phyloP scores from a whole-genome alignment of 1,139 yeast species.

The Candida sp. region DNA sequence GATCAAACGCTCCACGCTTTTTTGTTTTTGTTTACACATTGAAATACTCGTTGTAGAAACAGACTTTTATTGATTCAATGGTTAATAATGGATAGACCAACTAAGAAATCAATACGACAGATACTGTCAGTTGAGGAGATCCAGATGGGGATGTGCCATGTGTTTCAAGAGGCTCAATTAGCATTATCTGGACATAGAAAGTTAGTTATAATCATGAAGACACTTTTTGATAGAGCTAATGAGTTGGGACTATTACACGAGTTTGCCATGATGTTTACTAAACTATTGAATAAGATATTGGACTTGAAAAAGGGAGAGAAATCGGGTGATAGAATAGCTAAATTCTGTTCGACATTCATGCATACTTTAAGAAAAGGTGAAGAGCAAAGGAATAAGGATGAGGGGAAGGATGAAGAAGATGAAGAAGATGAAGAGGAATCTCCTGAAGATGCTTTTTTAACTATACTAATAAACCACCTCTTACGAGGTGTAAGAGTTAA shows the following conservation, averaged over 20 bases:
- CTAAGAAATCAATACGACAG: conserved; percentile 17
- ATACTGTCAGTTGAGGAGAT: conserved; percentile 25
- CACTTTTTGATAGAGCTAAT: conserved; percentile 55
- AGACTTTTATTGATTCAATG: neutral
- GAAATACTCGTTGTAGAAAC: neutral
- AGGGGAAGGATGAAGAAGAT: conserved; percentile 8
- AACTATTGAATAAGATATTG: conserved; percentile 60
- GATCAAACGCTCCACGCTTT: neutral
- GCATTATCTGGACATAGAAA: conserved; percentile 76
- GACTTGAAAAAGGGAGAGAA: conserved; percentile 68
- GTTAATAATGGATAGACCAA: conserved; percentile 7
- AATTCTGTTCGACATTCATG: conserved; percentile 68
- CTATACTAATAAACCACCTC: conserved; percentile 61
- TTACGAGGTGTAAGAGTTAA: conserved; percentile 75
- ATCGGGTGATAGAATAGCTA: conserved; percentile 75
- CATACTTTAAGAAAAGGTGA: conserved; percentile 42
- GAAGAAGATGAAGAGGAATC: conserved; percentile 26
- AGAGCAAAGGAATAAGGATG: conserved; percentile 5
- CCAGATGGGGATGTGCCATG: conserved; percentile 52
- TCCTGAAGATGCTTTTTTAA: conserved; percentile 50
- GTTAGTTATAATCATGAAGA: conserved; percentile 60
- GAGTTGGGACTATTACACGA: conserved; percentile 50
- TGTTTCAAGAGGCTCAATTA: conserved; percentile 79
- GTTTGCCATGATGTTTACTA: conserved; percentile 59
- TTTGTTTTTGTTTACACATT: conserved; percentile 1